These are phyloP conservation scores for Phytophthora capsici DNA, from an alignment of 352 stramenopile genomes.

Conservation along the genomic window DNA sequence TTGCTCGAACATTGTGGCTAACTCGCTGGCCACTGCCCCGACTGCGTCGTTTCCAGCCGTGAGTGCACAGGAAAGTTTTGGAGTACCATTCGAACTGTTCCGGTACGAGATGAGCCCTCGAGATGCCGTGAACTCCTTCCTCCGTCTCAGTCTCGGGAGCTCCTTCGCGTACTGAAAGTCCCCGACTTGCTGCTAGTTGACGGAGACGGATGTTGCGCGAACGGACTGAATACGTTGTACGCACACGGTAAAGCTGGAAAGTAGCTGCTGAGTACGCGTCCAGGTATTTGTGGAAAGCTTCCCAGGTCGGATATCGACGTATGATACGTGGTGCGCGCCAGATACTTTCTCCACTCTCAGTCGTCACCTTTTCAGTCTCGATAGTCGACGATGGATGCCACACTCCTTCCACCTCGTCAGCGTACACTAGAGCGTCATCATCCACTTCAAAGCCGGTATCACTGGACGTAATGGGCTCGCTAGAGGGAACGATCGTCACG, in stretches of 20 bases:
- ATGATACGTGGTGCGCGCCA: constrained; percentile 63
- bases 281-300: constrained; percentile 66
- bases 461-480: constrained; percentile 1
- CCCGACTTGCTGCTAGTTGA: constrained; percentile 50
- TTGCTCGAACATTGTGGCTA: constrained; percentile 73
- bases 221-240: constrained; percentile 75
- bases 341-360: constrained; percentile 33
- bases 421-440: constrained; percentile 29
- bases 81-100: constrained; percentile 77
- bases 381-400: constrained; percentile 36
- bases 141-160: constrained; percentile 12
- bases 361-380: constrained; percentile 32
- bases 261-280: constrained; percentile 65
- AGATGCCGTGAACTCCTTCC: constrained; percentile 27
- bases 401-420: constrained; percentile 39
- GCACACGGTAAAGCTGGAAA: constrained; percentile 75
- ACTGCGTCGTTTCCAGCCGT: constrained; percentile 78
- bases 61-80: constrained; percentile 82
- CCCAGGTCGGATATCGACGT: constrained; percentile 58
- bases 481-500: constrained; percentile 39
- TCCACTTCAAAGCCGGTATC: constrained; percentile 29
- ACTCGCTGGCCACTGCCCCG: constrained; percentile 73
- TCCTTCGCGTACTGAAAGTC: constrained; percentile 37
- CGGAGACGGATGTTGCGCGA: constrained; percentile 66
- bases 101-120: constrained; percentile 57